A percentile compares a stretch with the other conserved stretches of the same genome.
Evolutionary conservation across 176 grass and related monocot species (phyloP).

Genomic region (Ensete glaucum): DNA sequence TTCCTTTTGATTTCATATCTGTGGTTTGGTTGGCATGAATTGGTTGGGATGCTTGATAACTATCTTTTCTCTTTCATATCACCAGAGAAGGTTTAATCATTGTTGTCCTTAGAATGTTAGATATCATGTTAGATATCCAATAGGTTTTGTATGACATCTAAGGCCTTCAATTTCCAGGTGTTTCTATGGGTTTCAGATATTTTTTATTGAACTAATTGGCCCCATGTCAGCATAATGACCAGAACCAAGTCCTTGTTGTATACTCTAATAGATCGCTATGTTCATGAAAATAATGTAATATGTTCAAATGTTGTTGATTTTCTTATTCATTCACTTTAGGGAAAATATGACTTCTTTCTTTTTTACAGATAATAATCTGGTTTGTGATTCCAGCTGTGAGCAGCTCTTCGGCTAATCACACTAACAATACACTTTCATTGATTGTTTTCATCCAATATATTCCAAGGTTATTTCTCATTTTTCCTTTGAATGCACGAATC

Average conservation of each 20-base stretch:
- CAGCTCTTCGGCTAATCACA: conserved; percentile 51
- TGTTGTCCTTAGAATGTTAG: not conserved
- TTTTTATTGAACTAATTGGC: not conserved
- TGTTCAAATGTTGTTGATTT: not conserved
- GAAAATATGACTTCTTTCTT: not conserved
- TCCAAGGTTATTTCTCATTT: conserved; percentile 73
- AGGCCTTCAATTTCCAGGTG: not conserved
- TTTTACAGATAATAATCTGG: conserved; percentile 73
- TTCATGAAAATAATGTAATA: not conserved
- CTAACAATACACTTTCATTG: conserved; percentile 75
- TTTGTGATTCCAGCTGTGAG: conserved; percentile 74
- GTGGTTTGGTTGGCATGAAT: not conserved
- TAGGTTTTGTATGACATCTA: not conserved
- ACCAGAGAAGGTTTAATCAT: not conserved
- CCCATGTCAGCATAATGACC: no score
- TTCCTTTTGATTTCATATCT: not conserved
- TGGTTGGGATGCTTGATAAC: not conserved
- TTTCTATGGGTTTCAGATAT: not conserved
- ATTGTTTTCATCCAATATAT: conserved; percentile 88
- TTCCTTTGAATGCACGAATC: conserved; percentile 66
- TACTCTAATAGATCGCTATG: not conserved
- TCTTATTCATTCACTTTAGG: not conserved
- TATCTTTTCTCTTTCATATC: not conserved
- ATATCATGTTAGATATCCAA: not conserved
- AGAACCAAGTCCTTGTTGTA: not conserved